phyloP scores from a whole-genome alignment of 768 basidiomycete species.

The Obba rivulosa region DNA sequence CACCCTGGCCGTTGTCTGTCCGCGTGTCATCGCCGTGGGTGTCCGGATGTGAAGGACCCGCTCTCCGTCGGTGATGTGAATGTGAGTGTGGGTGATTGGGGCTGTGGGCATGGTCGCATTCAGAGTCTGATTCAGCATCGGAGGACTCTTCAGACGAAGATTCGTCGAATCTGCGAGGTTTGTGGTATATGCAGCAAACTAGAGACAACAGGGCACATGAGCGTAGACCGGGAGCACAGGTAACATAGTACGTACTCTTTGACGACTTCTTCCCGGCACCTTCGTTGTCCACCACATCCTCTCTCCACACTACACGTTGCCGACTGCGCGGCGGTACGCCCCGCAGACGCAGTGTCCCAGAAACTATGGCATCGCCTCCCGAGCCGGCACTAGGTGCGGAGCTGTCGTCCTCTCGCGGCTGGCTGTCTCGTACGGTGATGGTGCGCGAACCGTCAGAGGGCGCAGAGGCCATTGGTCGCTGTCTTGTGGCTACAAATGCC shows the following conservation, averaged over 20 bases:
- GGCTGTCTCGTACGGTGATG: slow-evolving; percentile 27
- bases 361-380: slow-evolving; percentile 15
- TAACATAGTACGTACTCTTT: slow-evolving; percentile 64
- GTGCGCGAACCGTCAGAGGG: slow-evolving; percentile 31
- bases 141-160: slow-evolving; percentile 60
- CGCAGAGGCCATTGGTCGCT: slow-evolving; percentile 8
- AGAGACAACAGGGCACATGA: neutral
- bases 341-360: slow-evolving; percentile 57
- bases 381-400: slow-evolving; percentile 4
- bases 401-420: slow-evolving; percentile 27
- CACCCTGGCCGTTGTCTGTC: slow-evolving; percentile 10
- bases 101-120: slow-evolving; percentile 5
- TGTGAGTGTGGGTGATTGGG: slow-evolving; percentile 13
- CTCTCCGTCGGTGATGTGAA: slow-evolving; percentile 6
- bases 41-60: slow-evolving; percentile 1
- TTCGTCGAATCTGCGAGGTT: slow-evolving; percentile 74
- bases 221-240: neutral
- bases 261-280: slow-evolving; percentile 85
- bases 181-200: slow-evolving; percentile 97
- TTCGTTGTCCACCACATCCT: slow-evolving; percentile 89
- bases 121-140: slow-evolving; percentile 41
- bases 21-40: slow-evolving; percentile 9
- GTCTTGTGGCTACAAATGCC: slow-evolving; percentile 2
- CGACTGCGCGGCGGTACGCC: slow-evolving; percentile 36
- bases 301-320: slow-evolving; percentile 72